Conservation (phyloP, 2,329 filamentous ascomycete species). For the Scytalidium sp. region DNA sequence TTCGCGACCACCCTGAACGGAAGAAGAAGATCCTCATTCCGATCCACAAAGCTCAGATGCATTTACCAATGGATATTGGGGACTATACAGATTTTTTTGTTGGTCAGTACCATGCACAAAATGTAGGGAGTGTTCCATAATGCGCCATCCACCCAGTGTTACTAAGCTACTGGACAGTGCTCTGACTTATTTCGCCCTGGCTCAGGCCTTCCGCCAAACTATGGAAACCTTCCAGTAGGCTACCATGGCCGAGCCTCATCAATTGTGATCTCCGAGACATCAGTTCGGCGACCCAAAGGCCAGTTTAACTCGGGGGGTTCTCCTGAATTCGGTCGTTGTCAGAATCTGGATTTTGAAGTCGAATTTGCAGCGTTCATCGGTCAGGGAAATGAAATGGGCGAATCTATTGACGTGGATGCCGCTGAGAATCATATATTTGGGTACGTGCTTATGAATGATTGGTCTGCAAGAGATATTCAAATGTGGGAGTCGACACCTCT, state of each 20-base stretch:
- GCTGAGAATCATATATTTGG: constrained; percentile 75
- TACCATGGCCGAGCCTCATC: constrained; percentile 79
- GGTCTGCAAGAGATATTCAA: constrained; percentile 81
- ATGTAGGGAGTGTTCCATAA: constrained; percentile 27
- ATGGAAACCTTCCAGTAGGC: constrained; percentile 75
- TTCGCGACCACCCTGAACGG: constrained; percentile 56
- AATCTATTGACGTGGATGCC: constrained; percentile 56
- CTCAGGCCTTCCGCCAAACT: constrained; percentile 66
- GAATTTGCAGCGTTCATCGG: constrained; percentile 76
- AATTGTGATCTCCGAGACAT: constrained; percentile 71
- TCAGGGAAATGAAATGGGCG: constrained; percentile 61
- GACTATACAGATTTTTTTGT: constrained; percentile 57
- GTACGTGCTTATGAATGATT: constrained; percentile 81
- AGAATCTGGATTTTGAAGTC: constrained; percentile 74
- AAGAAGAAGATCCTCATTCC: constrained; percentile 55
- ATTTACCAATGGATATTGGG: constrained; percentile 51
- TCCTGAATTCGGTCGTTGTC: constrained; percentile 61
- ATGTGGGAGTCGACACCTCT: constrained; percentile 81
- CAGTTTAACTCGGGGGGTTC: constrained; percentile 66
- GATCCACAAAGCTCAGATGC: constrained; percentile 46
- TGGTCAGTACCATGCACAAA: constrained; percentile 48
- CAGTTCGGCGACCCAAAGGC: constrained; percentile 69
- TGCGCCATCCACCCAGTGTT: too few species aligned
- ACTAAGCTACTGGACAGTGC: constrained; percentile 34
- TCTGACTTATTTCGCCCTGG: constrained; percentile 55